phyloP scores from a whole-genome alignment of 2,329 filamentous ascomycete genomes.

The Colletotrichum sp. region DNA sequence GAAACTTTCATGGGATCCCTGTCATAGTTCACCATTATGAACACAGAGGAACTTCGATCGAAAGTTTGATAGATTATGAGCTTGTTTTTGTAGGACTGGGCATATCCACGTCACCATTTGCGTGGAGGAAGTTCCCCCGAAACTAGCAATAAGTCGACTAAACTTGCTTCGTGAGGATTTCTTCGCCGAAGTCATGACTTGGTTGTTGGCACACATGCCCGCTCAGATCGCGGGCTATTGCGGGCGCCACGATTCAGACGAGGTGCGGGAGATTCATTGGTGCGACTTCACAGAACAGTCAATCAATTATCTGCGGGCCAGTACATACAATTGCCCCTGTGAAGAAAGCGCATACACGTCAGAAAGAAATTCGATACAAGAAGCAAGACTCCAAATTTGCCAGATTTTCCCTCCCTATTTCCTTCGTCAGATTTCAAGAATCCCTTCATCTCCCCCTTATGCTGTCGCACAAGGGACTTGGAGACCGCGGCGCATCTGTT shows the following conservation, averaged over 20 bases:
- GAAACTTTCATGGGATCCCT: not conserved
- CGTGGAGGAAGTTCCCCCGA: not conserved
- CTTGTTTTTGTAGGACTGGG: not conserved
- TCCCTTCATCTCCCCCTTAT: not conserved
- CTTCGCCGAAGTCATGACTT: not conserved
- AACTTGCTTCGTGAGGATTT: not conserved
- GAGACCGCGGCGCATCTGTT: not conserved
- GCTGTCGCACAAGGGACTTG: not conserved
- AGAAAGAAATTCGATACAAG: not conserved
- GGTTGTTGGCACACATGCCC: not conserved
- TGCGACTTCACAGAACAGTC: not conserved
- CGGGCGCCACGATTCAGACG: not conserved
- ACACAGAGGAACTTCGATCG: not conserved
- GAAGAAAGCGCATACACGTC: not conserved
- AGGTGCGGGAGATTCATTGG: not conserved
- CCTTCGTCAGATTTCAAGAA: not conserved
- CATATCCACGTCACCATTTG: not conserved
- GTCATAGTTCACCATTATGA: not conserved
- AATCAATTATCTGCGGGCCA: not conserved
- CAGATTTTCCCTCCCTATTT: not conserved
- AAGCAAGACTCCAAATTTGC: not conserved
- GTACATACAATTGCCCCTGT: not conserved
- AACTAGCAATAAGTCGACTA: not conserved
- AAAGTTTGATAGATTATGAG: not conserved
- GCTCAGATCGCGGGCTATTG: not conserved